Evolutionary conservation across 2,329 filamentous ascomycete species (phyloP).

Genomic region (Ophiostoma perfectum): DNA sequence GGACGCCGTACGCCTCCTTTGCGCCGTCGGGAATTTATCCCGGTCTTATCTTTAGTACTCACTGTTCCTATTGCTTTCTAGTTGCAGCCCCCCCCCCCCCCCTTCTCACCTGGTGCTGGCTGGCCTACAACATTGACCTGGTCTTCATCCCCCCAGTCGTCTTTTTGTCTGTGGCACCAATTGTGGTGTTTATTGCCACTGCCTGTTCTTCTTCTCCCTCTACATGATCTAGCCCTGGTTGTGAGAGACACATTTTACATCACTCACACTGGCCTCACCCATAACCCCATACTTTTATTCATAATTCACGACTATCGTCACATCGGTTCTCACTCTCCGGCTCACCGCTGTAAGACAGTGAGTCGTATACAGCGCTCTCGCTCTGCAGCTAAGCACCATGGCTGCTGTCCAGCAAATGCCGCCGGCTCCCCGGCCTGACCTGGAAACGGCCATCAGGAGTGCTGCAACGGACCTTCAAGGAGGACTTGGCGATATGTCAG

Average conservation of each 20-base stretch:
- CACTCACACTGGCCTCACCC: not conserved
- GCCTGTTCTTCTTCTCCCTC: too few species aligned
- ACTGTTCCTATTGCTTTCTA: not conserved
- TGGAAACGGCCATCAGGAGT: not conserved
- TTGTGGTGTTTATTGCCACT: too few species aligned
- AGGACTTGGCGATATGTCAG: not conserved
- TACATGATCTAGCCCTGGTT: too few species aligned
- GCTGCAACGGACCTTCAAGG: not conserved
- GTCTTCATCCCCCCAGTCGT: not conserved
- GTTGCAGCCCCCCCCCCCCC: not conserved
- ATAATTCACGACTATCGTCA: not conserved
- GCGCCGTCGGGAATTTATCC: not conserved
- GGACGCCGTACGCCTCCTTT: not conserved
- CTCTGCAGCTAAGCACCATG: conserved; percentile 18
- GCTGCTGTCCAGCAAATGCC: conserved; percentile 30
- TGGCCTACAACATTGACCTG: not conserved
- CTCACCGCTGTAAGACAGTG: not conserved
- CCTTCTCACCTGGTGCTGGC: not conserved
- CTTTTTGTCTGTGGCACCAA: too few species aligned
- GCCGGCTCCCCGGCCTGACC: not conserved
- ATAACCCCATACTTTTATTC: not conserved
- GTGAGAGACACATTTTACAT: too few species aligned
- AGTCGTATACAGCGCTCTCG: not conserved
- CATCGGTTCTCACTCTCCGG: not conserved
- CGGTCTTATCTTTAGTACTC: not conserved